phyloP scores from a whole-genome alignment of 192 early-diverging fungal genomes.

The Dimargaris xerosporica region DNA sequence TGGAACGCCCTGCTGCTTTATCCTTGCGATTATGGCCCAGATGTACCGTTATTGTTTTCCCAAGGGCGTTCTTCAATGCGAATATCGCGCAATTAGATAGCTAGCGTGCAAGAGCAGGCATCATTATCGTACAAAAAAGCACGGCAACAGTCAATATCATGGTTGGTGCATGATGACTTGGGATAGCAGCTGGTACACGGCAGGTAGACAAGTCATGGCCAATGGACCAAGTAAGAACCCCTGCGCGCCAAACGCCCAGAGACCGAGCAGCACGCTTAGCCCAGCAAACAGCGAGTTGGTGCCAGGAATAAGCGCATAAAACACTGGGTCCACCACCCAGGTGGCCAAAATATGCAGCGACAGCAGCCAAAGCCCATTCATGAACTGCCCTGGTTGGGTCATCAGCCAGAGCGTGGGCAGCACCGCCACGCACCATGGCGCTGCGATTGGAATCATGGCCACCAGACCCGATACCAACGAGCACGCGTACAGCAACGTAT shows the following conservation, averaged over 20 bases:
- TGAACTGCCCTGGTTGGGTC: slow-evolving; percentile 4
- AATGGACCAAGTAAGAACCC: slow-evolving; percentile 8
- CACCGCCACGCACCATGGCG: slow-evolving; percentile 7
- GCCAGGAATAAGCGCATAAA: slow-evolving; percentile 11
- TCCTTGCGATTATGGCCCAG: too few species aligned
- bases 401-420: slow-evolving; percentile 9
- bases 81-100: too few species aligned
- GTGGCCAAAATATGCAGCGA: neutral
- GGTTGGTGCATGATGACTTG: slow-evolving; percentile 3
- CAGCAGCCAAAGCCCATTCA: neutral
- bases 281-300: slow-evolving; percentile 10
- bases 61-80: too few species aligned
- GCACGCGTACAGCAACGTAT: slow-evolving; percentile 6
- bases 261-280: neutral
- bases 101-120: too few species aligned
- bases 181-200: slow-evolving; percentile 6
- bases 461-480: slow-evolving; percentile 5
- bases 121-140: too few species aligned
- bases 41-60: too few species aligned
- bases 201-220: slow-evolving; percentile 10
- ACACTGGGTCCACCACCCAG: slow-evolving; percentile 11
- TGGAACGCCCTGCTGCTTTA: too few species aligned
- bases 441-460: slow-evolving; percentile 6
- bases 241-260: slow-evolving; percentile 11
- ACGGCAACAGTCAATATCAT: neutral